Conservation (phyloP, 2,329 filamentous ascomycete species). For the Monosporascus sp. region DNA sequence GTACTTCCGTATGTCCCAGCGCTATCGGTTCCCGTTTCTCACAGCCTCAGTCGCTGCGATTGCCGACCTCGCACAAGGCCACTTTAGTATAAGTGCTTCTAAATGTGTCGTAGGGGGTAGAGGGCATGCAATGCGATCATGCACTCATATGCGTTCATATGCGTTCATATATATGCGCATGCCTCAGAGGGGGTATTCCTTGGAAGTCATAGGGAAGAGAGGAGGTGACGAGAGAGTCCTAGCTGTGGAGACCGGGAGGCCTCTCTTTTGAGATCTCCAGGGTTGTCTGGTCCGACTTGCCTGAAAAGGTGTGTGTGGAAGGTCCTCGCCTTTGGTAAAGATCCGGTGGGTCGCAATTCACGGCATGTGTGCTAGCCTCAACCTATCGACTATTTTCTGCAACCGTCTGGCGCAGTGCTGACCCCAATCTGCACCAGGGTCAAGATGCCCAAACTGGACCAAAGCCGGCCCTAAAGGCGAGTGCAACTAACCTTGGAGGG, state of each 20-base stretch:
- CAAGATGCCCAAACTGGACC: neutral
- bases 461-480: neutral
- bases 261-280: slow-evolving; percentile 7
- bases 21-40: too few species aligned
- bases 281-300: slow-evolving; percentile 10
- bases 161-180: too few species aligned
- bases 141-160: neutral
- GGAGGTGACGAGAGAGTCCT: neutral
- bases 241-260: slow-evolving; percentile 13
- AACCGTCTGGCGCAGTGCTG: neutral
- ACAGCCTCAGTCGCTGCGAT: too few species aligned
- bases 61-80: too few species aligned
- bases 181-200: too few species aligned
- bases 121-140: neutral
- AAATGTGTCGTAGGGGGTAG: neutral
- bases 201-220: too few species aligned
- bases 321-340: neutral
- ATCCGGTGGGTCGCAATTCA: neutral
- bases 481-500: neutral
- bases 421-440: neutral
- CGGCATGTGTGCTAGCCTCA: neutral
- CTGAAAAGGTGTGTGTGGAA: slow-evolving; percentile 12
- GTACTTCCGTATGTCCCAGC: neutral
- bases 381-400: neutral
- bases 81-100: neutral